Evolutionary conservation across 306 rosid species (phyloP).

Genomic region (Prunus padus): DNA sequence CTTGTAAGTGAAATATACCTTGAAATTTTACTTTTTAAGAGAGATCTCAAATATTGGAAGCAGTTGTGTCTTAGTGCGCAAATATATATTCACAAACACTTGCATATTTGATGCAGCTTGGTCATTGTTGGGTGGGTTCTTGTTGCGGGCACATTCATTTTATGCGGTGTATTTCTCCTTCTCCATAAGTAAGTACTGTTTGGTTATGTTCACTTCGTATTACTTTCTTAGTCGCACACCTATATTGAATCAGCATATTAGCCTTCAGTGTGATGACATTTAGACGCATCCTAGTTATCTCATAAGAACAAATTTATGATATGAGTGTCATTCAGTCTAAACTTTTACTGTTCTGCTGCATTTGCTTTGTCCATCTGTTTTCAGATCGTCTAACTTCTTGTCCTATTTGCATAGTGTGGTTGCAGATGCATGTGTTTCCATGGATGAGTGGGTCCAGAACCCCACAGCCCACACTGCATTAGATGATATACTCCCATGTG

Average conservation of each 20-base stretch:
- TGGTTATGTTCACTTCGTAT: neutral
- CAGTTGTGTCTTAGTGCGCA: neutral
- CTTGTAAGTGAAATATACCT: slow-evolving; percentile 53
- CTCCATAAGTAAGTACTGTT: slow-evolving; percentile 70
- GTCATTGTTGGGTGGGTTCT: slow-evolving; percentile 85
- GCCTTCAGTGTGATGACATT: neutral
- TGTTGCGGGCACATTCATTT: slow-evolving; percentile 72
- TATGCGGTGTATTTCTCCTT: slow-evolving; percentile 74
- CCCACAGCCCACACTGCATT: slow-evolving; percentile 29
- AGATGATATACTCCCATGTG: slow-evolving; percentile 25
- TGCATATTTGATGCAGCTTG: slow-evolving; percentile 59
- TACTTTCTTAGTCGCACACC: neutral
- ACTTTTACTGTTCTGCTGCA: neutral
- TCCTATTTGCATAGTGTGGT: slow-evolving; percentile 44
- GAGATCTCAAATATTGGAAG: neutral
- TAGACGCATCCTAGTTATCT: neutral
- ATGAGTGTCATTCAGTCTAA: neutral
- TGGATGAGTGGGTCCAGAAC: slow-evolving; percentile 77
- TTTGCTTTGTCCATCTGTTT: neutral
- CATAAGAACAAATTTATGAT: neutral
- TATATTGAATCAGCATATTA: too few species aligned
- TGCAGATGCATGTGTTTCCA: slow-evolving; percentile 79
- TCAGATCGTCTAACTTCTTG: slow-evolving; percentile 17
- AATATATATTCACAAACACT: slow-evolving; percentile 6
- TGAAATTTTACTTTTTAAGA: neutral